Percentiles rank a stretch among this genome's conserved stretches.
phyloP scores from a whole-genome alignment of 2,329 filamentous ascomycete species.

The Cryphonectria japonica region DNA sequence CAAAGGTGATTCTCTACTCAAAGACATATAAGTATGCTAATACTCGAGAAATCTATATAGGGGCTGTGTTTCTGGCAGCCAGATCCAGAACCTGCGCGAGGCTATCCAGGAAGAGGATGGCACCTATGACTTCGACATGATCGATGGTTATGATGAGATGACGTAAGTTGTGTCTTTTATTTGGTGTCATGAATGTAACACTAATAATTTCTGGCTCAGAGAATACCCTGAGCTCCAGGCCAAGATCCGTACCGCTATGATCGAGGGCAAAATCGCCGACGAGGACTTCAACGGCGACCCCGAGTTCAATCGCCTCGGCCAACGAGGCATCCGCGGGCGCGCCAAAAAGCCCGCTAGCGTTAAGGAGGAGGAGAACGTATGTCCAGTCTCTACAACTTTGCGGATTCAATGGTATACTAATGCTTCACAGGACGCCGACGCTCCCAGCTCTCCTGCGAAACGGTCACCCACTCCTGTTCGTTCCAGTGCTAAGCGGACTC shows the following conservation, averaged over 20 bases:
- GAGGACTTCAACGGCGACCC: conserved; percentile 87
- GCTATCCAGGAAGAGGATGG: conserved; percentile 51
- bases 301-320: conserved; percentile 72
- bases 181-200: no score
- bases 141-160: conserved; percentile 85
- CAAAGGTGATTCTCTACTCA: neutral
- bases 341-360: conserved; percentile 41
- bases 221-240: conserved; percentile 65
- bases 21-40: neutral
- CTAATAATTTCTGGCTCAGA: conserved; percentile 35
- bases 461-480: no score
- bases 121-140: conserved; percentile 62
- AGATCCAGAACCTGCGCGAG: conserved; percentile 68
- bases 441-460: no score
- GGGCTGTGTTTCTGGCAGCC: conserved; percentile 84
- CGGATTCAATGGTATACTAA: no score
- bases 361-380: conserved; percentile 36
- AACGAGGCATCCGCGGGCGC: conserved; percentile 62
- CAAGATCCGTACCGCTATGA: conserved; percentile 74
- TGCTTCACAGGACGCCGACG: no score
- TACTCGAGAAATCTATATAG: conserved; percentile 47
- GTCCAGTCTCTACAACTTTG: no score
- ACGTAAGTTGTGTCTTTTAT: conserved; percentile 41
- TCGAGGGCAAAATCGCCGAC: conserved; percentile 78
- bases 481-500: no score